Evolutionary conservation across 1,284 basidiomycete species (phyloP).

Genomic region (Ustilago esculenta): DNA sequence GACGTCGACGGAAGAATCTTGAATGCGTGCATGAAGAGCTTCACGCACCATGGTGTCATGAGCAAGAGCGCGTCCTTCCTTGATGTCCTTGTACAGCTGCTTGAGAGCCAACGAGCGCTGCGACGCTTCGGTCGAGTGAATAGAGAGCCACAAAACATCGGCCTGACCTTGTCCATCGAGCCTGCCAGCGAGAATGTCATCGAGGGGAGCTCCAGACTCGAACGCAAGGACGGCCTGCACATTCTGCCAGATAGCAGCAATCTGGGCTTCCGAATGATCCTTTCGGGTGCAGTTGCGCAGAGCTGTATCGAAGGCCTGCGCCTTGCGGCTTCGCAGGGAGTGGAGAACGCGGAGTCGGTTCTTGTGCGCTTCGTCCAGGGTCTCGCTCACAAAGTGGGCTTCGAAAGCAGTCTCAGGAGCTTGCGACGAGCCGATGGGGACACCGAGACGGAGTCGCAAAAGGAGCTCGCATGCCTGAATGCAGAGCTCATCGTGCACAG

Average conservation of each 20-base stretch:
- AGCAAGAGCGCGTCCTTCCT: conserved; percentile 16
- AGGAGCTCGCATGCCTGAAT: conserved; percentile 30
- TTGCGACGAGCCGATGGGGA: conserved; percentile 17
- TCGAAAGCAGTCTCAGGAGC: conserved; percentile 31
- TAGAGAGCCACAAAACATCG: conserved; percentile 56
- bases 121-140: conserved; percentile 53
- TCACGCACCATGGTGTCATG: conserved; percentile 55
- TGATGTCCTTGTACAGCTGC: conserved; percentile 47
- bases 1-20: conserved; percentile 44
- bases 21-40: conserved; percentile 50
- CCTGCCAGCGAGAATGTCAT: conserved; percentile 16
- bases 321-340: conserved; percentile 38
- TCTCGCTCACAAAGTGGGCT: conserved; percentile 17
- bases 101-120: conserved; percentile 48
- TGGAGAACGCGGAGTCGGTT: conserved; percentile 50
- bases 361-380: conserved; percentile 19
- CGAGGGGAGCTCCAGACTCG: conserved; percentile 41
- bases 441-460: conserved; percentile 27
- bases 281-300: conserved; percentile 33
- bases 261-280: conserved; percentile 28
- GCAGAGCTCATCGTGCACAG: conserved; percentile 23
- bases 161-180: conserved; percentile 20
- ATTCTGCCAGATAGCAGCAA: conserved; percentile 43
- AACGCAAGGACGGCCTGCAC: conserved; percentile 48
- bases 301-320: conserved; percentile 49